Conservation (phyloP, 1,284 basidiomycete species). For the Apiotrichum sp. region DNA sequence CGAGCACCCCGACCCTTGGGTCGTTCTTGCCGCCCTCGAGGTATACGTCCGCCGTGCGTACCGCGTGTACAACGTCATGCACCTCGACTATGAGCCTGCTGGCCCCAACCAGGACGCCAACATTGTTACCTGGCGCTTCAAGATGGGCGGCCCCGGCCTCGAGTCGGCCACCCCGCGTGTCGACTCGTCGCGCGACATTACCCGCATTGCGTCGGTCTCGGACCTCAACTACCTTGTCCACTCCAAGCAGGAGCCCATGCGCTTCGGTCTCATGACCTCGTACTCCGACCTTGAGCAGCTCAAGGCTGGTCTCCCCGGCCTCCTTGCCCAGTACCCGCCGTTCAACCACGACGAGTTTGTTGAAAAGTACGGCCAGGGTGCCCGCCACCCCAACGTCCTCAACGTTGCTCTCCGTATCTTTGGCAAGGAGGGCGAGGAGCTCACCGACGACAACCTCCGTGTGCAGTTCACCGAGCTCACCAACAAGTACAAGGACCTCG, state of each 20-base stretch:
- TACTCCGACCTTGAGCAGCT: slow-evolving; percentile 72
- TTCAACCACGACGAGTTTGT: slow-evolving; percentile 67
- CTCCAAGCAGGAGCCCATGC: slow-evolving; percentile 73
- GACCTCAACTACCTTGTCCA: slow-evolving; percentile 86
- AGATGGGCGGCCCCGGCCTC: slow-evolving; percentile 69
- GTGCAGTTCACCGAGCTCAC: slow-evolving; percentile 66
- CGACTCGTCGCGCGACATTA: slow-evolving; percentile 48
- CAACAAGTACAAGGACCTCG: slow-evolving; percentile 61
- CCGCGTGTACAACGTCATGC: slow-evolving; percentile 85
- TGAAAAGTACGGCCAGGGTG: slow-evolving; percentile 66
- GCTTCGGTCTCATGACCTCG: slow-evolving; percentile 81
- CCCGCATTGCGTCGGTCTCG: slow-evolving; percentile 77
- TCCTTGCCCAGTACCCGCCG: slow-evolving; percentile 55
- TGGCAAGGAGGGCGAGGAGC: slow-evolving; percentile 54
- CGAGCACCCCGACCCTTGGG: slow-evolving; percentile 73
- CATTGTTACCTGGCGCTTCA: slow-evolving; percentile 87
- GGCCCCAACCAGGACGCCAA: slow-evolving; percentile 74
- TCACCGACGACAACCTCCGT: slow-evolving; percentile 72
- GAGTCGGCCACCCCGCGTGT: slow-evolving; percentile 78
- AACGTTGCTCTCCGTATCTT: slow-evolving; percentile 87
- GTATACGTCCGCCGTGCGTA: slow-evolving; percentile 90
- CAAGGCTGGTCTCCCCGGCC: slow-evolving; percentile 62
- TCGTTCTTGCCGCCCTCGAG: slow-evolving; percentile 87
- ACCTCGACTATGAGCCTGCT: slow-evolving; percentile 89
- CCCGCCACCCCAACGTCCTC: slow-evolving; percentile 80